Conservation (phyloP, 345 rosid species). For the Lepidium africanum region DNA sequence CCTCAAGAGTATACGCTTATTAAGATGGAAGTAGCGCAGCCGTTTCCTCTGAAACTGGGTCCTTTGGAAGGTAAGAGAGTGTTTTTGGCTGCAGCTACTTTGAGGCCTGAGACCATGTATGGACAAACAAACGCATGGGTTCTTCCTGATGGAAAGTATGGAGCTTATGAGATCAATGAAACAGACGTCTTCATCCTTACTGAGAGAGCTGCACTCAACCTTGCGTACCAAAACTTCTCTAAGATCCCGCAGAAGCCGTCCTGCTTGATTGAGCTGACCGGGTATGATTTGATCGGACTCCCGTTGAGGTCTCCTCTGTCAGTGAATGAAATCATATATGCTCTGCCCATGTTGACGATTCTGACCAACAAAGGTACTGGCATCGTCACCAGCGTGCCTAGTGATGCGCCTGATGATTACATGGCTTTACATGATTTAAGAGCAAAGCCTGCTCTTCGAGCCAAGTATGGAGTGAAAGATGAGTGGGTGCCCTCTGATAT, state of each 20-base stretch:
- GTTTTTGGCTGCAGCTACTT: conserved; percentile 77
- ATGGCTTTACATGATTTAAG: conserved; percentile 76
- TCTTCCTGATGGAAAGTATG: conserved; percentile 85
- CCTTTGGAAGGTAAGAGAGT: conserved; percentile 67
- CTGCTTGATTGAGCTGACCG: conserved; percentile 76
- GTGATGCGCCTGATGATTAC: conserved; percentile 95
- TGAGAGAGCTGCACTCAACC: conserved; percentile 77
- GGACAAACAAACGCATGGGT: conserved; percentile 99
- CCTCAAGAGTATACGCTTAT: conserved; percentile 92
- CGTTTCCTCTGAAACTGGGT: conserved; percentile 59
- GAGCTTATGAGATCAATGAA: conserved; percentile 83
- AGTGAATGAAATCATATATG: conserved; percentile 60
- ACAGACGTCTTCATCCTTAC: conserved; percentile 68
- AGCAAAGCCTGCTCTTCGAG: conserved; percentile 72
- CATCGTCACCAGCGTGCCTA: conserved; percentile 92
- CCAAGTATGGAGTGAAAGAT: conserved; percentile 67
- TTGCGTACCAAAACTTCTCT: conserved; percentile 79
- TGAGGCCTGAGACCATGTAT: conserved; percentile 98
- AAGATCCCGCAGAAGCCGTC: conserved; percentile 60
- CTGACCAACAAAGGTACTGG: conserved; percentile 95
- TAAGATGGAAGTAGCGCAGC: conserved; percentile 75
- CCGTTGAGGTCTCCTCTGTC: conserved; percentile 71
- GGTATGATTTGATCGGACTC: conserved; percentile 84
- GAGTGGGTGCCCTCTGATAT: conserved; percentile 88
- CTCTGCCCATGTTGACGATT: conserved; percentile 90